phyloP scores from a whole-genome alignment of 495 filamentous ascomycete species.

The Penicillium fimorum region DNA sequence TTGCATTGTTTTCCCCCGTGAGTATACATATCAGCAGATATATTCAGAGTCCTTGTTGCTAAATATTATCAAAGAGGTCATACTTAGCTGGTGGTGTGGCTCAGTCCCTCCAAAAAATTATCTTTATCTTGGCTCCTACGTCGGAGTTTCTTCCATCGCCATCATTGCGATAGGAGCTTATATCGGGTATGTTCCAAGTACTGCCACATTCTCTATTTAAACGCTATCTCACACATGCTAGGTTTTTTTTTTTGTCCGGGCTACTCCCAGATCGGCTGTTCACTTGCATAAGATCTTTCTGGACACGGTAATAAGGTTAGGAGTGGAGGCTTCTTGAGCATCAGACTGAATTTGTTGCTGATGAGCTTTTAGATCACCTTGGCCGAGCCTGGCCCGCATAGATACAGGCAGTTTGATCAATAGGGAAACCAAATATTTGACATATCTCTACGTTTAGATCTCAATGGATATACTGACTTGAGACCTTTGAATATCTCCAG shows the following conservation, averaged over 20 bases:
- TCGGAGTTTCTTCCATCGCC: no score
- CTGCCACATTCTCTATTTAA: not conserved
- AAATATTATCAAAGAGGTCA: no score
- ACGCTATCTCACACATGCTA: not conserved
- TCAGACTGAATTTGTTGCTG: not conserved
- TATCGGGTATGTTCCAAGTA: not conserved
- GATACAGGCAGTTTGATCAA: not conserved
- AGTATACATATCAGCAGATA: no score
- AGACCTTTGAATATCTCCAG: not conserved
- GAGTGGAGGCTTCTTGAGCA: not conserved
- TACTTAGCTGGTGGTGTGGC: no score
- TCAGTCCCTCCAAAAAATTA: no score
- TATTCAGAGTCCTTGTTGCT: no score
- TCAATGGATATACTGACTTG: no score
- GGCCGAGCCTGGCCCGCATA: not conserved
- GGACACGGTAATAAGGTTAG: not conserved
- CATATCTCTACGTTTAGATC: no score
- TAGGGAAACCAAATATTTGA: not conserved
- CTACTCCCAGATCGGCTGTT: not conserved
- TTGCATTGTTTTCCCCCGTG: no score
- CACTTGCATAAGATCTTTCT: not conserved
- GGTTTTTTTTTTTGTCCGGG: slow-evolving; percentile 1
- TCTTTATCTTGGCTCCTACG: no score
- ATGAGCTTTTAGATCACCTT: not conserved
- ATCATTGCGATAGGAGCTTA: no score